These are phyloP conservation scores for Cicer bijugum DNA, from an alignment of 306 rosid genomes.

Conservation along the genomic window DNA sequence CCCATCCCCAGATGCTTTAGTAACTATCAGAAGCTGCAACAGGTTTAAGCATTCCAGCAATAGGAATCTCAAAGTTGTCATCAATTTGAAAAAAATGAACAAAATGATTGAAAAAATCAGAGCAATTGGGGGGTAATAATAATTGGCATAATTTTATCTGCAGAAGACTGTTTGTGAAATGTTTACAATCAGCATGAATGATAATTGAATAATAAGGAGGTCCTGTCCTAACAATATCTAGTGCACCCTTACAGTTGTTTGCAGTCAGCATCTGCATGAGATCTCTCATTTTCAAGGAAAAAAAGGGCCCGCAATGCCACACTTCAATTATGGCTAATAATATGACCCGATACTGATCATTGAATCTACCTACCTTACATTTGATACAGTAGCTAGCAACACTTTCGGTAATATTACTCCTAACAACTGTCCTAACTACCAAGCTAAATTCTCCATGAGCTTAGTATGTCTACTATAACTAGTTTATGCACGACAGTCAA, in stretches of 20 bases:
- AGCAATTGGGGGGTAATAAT: neutral
- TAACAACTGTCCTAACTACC: conserved; percentile 38
- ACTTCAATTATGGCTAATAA: conserved; percentile 43
- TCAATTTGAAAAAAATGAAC: no score
- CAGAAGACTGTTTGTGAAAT: conserved; percentile 37
- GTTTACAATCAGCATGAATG: conserved; percentile 49
- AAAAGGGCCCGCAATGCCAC: conserved; percentile 41
- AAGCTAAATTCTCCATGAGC: conserved; percentile 44
- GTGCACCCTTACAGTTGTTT: conserved; percentile 42
- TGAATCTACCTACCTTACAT: conserved; percentile 44
- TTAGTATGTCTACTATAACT: conserved; percentile 40
- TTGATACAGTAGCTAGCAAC: conserved; percentile 44
- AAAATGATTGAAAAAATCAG: neutral
- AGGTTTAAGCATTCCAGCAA: conserved; percentile 3
- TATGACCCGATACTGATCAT: conserved; percentile 31
- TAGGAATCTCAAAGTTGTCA: neutral
- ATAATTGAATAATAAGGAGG: conserved; percentile 33
- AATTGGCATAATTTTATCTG: conserved; percentile 36
- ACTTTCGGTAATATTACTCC: conserved; percentile 43
- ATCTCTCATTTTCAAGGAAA: conserved; percentile 30
- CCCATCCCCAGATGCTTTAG: conserved; percentile 15
- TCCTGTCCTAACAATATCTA: conserved; percentile 32
- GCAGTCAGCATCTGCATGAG: conserved; percentile 44
- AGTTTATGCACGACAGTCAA: conserved; percentile 50
- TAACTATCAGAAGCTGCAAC: neutral